Conservation (phyloP, 352 stramenopile genomes). For the Phytophthora brassicae region DNA sequence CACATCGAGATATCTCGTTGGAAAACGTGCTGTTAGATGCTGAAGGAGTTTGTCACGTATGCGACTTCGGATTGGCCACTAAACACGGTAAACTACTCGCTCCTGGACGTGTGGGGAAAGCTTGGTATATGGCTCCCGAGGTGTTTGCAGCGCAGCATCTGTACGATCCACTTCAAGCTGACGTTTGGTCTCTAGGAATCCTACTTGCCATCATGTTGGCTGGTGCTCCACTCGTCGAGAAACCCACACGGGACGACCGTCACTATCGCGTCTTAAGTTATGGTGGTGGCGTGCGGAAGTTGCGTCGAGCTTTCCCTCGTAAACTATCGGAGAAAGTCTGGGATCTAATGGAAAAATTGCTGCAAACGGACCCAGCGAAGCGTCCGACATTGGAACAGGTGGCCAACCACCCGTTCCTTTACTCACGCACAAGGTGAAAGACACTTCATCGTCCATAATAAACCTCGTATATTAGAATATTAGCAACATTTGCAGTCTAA, state of each 20-base stretch:
- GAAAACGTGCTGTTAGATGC: conserved; percentile 59
- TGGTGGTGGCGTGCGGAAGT: conserved; percentile 40
- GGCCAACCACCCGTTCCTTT: conserved; percentile 38
- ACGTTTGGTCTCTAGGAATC: conserved; percentile 66
- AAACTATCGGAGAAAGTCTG: conserved; percentile 27
- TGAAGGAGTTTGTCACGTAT: conserved; percentile 44
- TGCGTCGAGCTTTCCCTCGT: conserved; percentile 44
- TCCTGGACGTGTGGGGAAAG: conserved; percentile 53
- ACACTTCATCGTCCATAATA: conserved; percentile 10
- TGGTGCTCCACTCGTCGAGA: conserved; percentile 48
- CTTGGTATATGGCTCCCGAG: conserved; percentile 72
- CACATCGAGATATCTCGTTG: conserved; percentile 63
- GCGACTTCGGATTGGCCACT: conserved; percentile 55
- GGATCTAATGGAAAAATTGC: conserved; percentile 32
- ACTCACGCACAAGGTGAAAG: background rate
- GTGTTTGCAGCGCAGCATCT: conserved; percentile 42
- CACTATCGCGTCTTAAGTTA: conserved; percentile 44
- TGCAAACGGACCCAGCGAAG: conserved; percentile 33
- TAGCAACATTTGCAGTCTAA: no score
- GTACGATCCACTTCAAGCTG: conserved; percentile 48
- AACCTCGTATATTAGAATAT: conserved; percentile 28
- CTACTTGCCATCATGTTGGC: conserved; percentile 66
- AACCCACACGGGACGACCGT: conserved; percentile 34
- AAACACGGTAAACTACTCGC: conserved; percentile 25
- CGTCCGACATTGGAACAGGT: conserved; percentile 47